phyloP scores from a whole-genome alignment of 2,329 filamentous ascomycete genomes.

The Fusarium nygamai region DNA sequence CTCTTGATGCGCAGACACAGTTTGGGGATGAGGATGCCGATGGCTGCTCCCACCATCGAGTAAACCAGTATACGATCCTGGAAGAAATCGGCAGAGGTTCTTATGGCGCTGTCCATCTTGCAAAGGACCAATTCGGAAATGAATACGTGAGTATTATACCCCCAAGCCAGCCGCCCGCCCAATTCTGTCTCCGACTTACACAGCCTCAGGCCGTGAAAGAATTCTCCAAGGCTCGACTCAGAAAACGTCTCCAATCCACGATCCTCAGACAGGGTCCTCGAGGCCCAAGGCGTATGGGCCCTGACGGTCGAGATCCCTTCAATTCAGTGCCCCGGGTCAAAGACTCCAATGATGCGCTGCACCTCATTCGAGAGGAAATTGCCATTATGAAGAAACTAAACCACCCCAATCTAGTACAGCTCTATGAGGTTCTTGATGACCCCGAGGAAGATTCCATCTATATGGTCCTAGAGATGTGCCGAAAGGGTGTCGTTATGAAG shows the following conservation, averaged over 20 bases:
- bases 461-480: slow-evolving; percentile 99
- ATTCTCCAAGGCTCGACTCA: slow-evolving; percentile 91
- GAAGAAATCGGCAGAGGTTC: slow-evolving; percentile 97
- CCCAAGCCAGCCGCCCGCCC: background rate
- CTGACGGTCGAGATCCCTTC: slow-evolving; percentile 41
- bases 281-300: slow-evolving; percentile 45
- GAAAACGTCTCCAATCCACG: slow-evolving; percentile 90
- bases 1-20: slow-evolving; percentile 86
- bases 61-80: slow-evolving; percentile 95
- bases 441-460: slow-evolving; percentile 95
- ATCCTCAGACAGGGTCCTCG: slow-evolving; percentile 69
- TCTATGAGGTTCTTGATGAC: slow-evolving; percentile 95
- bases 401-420: slow-evolving; percentile 90
- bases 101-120: slow-evolving; percentile 92
- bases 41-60: slow-evolving; percentile 81
- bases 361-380: slow-evolving; percentile 93
- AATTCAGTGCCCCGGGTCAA: slow-evolving; percentile 51
- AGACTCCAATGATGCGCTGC: slow-evolving; percentile 76
- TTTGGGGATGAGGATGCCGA: slow-evolving; percentile 88
- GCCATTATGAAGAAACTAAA: slow-evolving; percentile 99
- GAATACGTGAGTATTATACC: slow-evolving; percentile 79
- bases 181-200: slow-evolving; percentile 22
- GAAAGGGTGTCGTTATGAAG: slow-evolving; percentile 97
- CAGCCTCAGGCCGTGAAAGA: slow-evolving; percentile 86
- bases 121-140: slow-evolving; percentile 86